These are phyloP conservation scores for Fusarium sp. DNA, from an alignment of 2,329 filamentous ascomycete species.

Conservation along the genomic window DNA sequence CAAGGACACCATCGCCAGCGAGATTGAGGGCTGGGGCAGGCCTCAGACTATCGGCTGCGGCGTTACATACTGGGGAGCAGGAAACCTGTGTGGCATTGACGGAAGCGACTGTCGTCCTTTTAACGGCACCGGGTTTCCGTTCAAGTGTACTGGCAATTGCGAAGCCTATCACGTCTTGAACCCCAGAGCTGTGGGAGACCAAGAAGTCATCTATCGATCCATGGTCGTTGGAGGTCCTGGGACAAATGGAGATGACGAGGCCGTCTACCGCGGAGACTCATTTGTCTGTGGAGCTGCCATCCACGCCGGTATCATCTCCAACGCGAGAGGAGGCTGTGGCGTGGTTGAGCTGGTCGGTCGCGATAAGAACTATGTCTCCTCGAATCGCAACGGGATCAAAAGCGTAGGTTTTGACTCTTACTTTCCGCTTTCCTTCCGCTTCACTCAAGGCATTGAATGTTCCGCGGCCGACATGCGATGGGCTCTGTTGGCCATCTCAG, in stretches of 20 bases:
- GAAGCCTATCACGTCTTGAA: constrained; percentile 74
- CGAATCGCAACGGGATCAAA: constrained; percentile 77
- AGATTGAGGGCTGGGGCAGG: constrained; percentile 75
- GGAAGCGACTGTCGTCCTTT: constrained; percentile 83
- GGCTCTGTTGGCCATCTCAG: constrained; percentile 83
- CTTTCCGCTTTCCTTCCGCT: constrained; percentile 89
- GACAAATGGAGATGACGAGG: constrained; percentile 54
- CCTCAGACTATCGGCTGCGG: constrained; percentile 76
- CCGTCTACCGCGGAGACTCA: constrained; percentile 88
- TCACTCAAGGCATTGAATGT: constrained; percentile 74
- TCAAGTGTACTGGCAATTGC: constrained; percentile 81
- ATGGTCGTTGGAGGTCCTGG: constrained; percentile 77
- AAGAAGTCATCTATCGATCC: constrained; percentile 72
- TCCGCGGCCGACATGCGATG: constrained; percentile 83
- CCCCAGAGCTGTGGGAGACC: constrained; percentile 79
- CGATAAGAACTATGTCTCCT: constrained; percentile 71
- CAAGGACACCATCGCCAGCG: constrained; percentile 67
- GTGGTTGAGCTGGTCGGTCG: constrained; percentile 81
- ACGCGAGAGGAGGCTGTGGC: constrained; percentile 82
- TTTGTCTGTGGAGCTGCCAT: constrained; percentile 89
- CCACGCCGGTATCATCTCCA: constrained; percentile 82
- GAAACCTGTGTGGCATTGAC: constrained; percentile 80
- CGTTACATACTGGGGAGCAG: constrained; percentile 76
- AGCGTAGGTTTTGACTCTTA: constrained; percentile 87
- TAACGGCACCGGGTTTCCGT: constrained; percentile 75